Base-by-base conservation (phyloP, 805 yeast genomes). In the Vanderwaltozyma tropicalis region DNA sequence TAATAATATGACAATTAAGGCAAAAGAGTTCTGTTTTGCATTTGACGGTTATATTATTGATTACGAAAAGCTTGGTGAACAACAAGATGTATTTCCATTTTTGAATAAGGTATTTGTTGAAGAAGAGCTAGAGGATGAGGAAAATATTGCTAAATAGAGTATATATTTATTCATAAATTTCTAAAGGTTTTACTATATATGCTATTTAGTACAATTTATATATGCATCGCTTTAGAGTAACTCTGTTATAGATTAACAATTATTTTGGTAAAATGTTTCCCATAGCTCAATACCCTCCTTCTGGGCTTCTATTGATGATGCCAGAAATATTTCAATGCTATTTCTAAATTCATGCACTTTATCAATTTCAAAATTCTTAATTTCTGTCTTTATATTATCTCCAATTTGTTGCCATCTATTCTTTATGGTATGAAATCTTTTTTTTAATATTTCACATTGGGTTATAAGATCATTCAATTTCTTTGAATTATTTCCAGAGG, bases 241-340 rank as follows among this genome's bases (percentile, higher is more conserved):
- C n/a, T n/a, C n/a, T n/a, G n/a, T n/a, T n/a, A 21, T 21, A 28
- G 2, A 10, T 22, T 53, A 47, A 32, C 64, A 45, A 28, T 59
- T 53, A n/a, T 59, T 65, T 35, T 80, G 84, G 53, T 86, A 87
- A 54, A 89, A 92, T 0, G 87, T 77, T 57, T 83, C 92, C 85
- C 89, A 83, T n/a, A 80, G 58, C 53, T 83, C 94, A 41, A 83
- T 83, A 24, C 81, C 77, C 57, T 87, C 96, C 62, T 92, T 92
- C 61, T 92, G 98, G 24, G 87, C 71, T 61, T 92, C 98, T 38
- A 88, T 82, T 18, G 92, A 74, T 37, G 92, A 76, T 59, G 92
- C 97, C 55, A 94, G 72, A 51, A 78, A 88, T 11, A 89, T 80
- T 60, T 92, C 98, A 37, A 89, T 83, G 44, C 87, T 74, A 51